These are phyloP conservation scores for Kodamaea ohmeri DNA, from an alignment of 1,139 yeast species.

Conservation along the genomic window DNA sequence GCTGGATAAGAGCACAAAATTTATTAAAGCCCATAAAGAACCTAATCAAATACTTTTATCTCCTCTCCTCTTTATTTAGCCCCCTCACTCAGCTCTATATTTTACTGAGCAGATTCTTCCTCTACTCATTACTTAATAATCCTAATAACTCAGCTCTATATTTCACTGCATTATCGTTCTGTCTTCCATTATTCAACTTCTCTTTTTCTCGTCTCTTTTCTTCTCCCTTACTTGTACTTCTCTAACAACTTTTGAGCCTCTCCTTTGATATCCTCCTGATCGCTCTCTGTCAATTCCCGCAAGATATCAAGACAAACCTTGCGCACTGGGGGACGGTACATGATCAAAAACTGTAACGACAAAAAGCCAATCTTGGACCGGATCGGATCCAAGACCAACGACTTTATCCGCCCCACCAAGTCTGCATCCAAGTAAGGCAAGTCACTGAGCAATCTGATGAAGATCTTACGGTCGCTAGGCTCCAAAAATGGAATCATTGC, in stretches of 20 bases:
- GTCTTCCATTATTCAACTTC: background rate
- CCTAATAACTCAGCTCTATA: no score
- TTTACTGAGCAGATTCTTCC: no score
- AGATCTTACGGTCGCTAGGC: slow-evolving; percentile 70
- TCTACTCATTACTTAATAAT: no score
- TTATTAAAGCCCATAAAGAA: no score
- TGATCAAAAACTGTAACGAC: slow-evolving; percentile 73
- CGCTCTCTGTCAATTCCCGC: slow-evolving; percentile 50
- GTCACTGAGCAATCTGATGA: slow-evolving; percentile 80
- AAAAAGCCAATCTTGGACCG: slow-evolving; percentile 78
- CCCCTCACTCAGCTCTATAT: no score
- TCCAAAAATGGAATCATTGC: slow-evolving; percentile 83
- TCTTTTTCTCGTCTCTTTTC: slow-evolving; percentile 1
- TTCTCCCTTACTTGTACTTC: slow-evolving; percentile 32
- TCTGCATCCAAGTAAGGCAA: slow-evolving; percentile 69
- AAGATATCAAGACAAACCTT: slow-evolving; percentile 63
- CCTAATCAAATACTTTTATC: no score
- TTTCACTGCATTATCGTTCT: no score
- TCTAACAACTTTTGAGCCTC: slow-evolving; percentile 54
- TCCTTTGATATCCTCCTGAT: slow-evolving; percentile 52
- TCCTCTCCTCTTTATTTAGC: no score
- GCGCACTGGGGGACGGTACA: slow-evolving; percentile 87
- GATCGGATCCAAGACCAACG: slow-evolving; percentile 83
- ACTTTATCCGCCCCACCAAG: slow-evolving; percentile 61
- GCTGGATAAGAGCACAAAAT: no score